phyloP scores from a whole-genome alignment of 345 rosid species.

The Gossypium ekmanianum region DNA sequence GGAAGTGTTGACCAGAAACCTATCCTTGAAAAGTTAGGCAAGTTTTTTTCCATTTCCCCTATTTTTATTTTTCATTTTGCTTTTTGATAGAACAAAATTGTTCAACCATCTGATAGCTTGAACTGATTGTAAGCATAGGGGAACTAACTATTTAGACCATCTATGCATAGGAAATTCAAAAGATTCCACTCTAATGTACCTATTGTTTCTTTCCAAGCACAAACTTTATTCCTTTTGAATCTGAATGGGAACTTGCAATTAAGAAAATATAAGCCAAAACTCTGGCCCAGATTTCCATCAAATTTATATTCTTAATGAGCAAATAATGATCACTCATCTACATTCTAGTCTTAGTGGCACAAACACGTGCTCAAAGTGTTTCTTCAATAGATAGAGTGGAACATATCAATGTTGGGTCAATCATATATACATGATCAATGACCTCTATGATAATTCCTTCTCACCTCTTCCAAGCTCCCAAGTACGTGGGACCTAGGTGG shows the following conservation, averaged over 20 bases:
- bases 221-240: neutral
- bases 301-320: neutral
- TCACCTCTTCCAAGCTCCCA: too few relatives aligned
- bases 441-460: neutral
- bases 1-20: constrained; percentile 35
- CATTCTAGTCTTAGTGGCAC: neutral
- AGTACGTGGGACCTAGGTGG: neutral
- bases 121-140: neutral
- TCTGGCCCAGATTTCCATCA: neutral
- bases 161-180: neutral
- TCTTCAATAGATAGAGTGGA: neutral
- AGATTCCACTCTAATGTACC: neutral
- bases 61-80: neutral
- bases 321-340: neutral
- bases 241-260: neutral
- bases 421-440: neutral
- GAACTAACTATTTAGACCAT: neutral
- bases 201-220: neutral
- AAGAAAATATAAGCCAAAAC: neutral
- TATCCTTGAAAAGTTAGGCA: constrained; percentile 60
- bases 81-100: neutral
- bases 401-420: neutral
- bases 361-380: neutral
- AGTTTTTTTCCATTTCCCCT: constrained; percentile 21
- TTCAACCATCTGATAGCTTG: neutral